Base-by-base conservation (phyloP, 345 rosid genomes). In the Eucalyptus sideroxylon region DNA sequence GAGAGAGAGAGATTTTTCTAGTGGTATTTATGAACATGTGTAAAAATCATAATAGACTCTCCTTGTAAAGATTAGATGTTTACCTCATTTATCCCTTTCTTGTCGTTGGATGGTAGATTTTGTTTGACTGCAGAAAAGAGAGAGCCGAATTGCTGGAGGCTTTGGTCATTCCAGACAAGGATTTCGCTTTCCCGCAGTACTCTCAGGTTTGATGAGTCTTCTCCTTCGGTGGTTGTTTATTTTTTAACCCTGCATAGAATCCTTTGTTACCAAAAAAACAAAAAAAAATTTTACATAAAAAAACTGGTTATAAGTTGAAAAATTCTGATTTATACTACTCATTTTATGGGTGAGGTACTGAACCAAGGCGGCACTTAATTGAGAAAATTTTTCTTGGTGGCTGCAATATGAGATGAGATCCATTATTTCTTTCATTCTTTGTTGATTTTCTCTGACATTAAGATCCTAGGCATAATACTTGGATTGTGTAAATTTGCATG, bases 141-240 rank as follows among this genome's bases (percentile, higher is more conserved):
- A 92, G 56, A 90, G 24, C 6, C 16, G 92, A 93, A 87, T 92
- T 94, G 82, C 51, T 93, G 8, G 89, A 94, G 83, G 95, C 93
- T 45, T 27, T 87, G 67, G 85, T 90, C 50, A 85, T 91, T 50
- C 88, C 87, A 34, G 94, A 91, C 55, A 24, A 93, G 34, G 88
- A 89, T 19, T 91, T 90, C 86, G 45, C 72, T 23, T 53, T 88
- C 37, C 89, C 92, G 30, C 16, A 6, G 47, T 67, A 40, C 60
- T 87, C 90, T 2, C 93, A 93, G 91, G 93, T 90, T 24, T 72
- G 6, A 50, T 31, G 47, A 31, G 3, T 23, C 82, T 72, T 72
- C 44, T 72, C 44, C 44, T 17, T 72, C 21, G 7, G 26, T 34
- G 9, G 72, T 65, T 65, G 72, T 67, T 34, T 30, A 26, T 59